Percentiles rank a stretch among this genome's conserved stretches.
phyloP scores from a whole-genome alignment of 306 rosid species.

The Prunus kanzakura region DNA sequence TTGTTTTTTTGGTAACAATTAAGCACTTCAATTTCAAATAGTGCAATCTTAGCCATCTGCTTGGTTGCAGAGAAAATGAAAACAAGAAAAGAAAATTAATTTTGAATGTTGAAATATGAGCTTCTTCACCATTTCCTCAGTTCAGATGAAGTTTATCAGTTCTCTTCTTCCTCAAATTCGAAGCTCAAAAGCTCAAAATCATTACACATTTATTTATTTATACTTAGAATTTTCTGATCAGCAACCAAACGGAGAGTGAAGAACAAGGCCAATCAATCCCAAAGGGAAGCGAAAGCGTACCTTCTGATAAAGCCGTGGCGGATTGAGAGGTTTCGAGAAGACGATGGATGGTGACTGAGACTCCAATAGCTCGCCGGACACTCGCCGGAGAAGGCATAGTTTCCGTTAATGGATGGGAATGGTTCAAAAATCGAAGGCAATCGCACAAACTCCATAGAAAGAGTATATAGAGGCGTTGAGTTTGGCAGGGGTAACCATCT shows the following conservation, averaged over 20 bases:
- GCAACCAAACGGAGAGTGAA: constrained; percentile 36
- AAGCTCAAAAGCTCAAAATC: too few species aligned
- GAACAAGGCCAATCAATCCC: too few species aligned
- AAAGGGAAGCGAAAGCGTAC: constrained; percentile 7
- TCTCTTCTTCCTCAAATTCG: too few species aligned
- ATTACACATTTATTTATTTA: neutral
- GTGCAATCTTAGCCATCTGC: constrained; percentile 32
- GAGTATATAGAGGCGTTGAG: neutral
- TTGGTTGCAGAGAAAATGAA: constrained; percentile 52
- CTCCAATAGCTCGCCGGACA: constrained; percentile 26
- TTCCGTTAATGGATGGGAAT: constrained; percentile 26
- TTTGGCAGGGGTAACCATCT: neutral
- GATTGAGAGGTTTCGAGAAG: constrained; percentile 1
- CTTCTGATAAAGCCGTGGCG: constrained; percentile 38
- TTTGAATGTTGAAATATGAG: neutral
- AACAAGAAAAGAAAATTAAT: neutral
- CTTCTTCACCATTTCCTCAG: neutral
- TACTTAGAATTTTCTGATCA: constrained; percentile 18
- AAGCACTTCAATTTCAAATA: constrained; percentile 38
- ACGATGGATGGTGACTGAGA: neutral
- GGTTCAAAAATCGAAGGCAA: neutral
- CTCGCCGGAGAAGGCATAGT: constrained; percentile 8
- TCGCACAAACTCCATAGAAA: neutral
- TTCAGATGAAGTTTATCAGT: too few species aligned
- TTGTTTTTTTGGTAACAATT: constrained; percentile 30